Conservation (phyloP, 2,329 filamentous ascomycete genomes). For the Mycosphaerelloides madeirae region DNA sequence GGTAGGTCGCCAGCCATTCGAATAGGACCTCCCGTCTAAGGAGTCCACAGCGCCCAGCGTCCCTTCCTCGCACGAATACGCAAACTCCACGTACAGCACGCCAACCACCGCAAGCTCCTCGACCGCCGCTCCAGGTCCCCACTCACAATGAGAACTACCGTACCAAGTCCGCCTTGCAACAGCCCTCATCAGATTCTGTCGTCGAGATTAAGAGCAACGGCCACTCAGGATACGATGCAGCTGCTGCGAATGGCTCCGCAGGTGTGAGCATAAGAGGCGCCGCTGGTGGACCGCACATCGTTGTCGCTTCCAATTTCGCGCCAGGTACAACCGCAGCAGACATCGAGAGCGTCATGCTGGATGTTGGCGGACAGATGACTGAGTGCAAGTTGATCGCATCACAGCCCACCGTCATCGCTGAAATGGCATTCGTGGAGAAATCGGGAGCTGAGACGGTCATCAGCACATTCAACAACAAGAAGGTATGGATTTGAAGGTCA, state of each 20-base stretch:
- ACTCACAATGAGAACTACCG: slow-evolving; percentile 30
- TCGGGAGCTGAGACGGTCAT: slow-evolving; percentile 72
- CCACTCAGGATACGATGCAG: slow-evolving; percentile 26
- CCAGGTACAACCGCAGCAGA: slow-evolving; percentile 75
- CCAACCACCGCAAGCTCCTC: slow-evolving; percentile 14
- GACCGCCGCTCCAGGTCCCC: slow-evolving; percentile 15
- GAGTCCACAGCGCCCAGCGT: slow-evolving; percentile 22
- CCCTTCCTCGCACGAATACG: slow-evolving; percentile 23
- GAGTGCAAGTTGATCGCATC: slow-evolving; percentile 65
- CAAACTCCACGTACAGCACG: slow-evolving; percentile 11
- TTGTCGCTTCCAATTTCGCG: slow-evolving; percentile 78
- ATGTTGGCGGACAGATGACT: slow-evolving; percentile 59
- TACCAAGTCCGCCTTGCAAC: slow-evolving; percentile 36
- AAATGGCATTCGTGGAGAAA: slow-evolving; percentile 68
- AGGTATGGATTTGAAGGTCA: slow-evolving; percentile 45
- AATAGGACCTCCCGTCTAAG: neutral
- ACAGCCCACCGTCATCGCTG: slow-evolving; percentile 67
- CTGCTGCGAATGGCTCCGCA: slow-evolving; percentile 27
- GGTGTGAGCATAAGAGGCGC: slow-evolving; percentile 68
- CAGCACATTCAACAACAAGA: slow-evolving; percentile 72
- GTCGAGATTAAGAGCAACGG: slow-evolving; percentile 26
- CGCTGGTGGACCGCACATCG: slow-evolving; percentile 61
- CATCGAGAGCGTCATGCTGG: slow-evolving; percentile 69
- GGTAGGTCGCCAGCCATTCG: slow-evolving; percentile 40
- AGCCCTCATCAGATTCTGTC: slow-evolving; percentile 34